Percentiles rank a stretch among this genome's conserved stretches.
These are phyloP conservation scores for Ophiorrhiza pumila DNA, from an alignment of 257 asterid species.

Conservation along the genomic window DNA sequence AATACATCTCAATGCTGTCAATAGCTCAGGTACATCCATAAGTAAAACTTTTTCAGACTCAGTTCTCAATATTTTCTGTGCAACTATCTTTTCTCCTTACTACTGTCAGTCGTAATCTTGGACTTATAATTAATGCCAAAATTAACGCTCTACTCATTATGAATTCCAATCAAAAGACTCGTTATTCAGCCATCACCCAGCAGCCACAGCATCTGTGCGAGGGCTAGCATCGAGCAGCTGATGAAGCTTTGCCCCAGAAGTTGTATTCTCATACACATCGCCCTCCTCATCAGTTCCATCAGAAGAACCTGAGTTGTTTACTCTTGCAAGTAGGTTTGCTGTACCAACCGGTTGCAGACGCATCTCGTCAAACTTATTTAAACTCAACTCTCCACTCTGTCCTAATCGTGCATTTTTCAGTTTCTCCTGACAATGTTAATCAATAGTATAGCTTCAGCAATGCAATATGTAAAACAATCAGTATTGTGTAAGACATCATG, in stretches of 20 bases:
- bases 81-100: constrained; percentile 36
- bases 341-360: constrained; percentile 66
- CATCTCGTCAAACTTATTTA: constrained; percentile 37
- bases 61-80: constrained; percentile 19
- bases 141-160: constrained; percentile 26
- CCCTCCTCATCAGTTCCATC: constrained; percentile 44
- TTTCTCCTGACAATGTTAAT: constrained; percentile 53
- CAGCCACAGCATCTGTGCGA: constrained; percentile 83
- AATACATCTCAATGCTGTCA: constrained; percentile 59
- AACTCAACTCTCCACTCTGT: constrained; percentile 30
- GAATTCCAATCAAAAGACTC: background rate
- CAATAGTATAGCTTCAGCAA: background rate
- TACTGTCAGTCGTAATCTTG: constrained; percentile 63
- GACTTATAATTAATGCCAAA: constrained; percentile 72
- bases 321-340: constrained; percentile 79
- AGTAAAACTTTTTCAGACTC: constrained; percentile 28
- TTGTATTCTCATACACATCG: constrained; percentile 39
- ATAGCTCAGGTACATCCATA: constrained; percentile 24
- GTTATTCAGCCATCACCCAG: constrained; percentile 41
- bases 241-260: constrained; percentile 67
- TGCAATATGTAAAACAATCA: background rate
- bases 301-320: constrained; percentile 50
- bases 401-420: constrained; percentile 37
- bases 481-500: background rate
- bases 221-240: constrained; percentile 73